Evolutionary conservation across 257 asterid species (phyloP).

Genomic region (Capsicum chinense): DNA sequence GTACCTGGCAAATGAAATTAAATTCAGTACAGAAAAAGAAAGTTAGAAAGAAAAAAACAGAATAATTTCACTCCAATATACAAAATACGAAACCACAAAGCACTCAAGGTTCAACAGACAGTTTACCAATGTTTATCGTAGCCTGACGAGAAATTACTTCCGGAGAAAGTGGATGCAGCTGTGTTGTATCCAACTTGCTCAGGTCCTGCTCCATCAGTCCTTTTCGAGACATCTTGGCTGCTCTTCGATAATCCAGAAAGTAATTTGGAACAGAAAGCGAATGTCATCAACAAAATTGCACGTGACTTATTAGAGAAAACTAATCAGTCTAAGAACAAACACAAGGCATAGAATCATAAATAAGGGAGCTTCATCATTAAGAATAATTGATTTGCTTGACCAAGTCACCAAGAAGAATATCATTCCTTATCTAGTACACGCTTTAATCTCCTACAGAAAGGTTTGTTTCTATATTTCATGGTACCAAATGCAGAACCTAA

Average conservation of each 20-base stretch:
- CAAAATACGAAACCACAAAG: not conserved
- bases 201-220: slow-evolving; percentile 98
- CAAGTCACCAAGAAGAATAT: not conserved
- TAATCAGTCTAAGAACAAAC: slow-evolving; percentile 8
- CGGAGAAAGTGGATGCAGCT: slow-evolving; percentile 90
- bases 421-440: not conserved
- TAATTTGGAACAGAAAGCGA: slow-evolving; percentile 2
- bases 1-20: slow-evolving; percentile 61
- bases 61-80: not conserved
- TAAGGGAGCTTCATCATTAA: not conserved
- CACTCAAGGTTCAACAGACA: not conserved
- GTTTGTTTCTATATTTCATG: not conserved
- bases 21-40: slow-evolving; percentile 20
- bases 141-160: slow-evolving; percentile 99
- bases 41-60: not conserved
- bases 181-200: slow-evolving; percentile 84
- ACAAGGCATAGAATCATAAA: not conserved
- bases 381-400: not conserved
- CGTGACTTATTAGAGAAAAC: not conserved
- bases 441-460: not conserved
- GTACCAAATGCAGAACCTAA: not conserved
- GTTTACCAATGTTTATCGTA: slow-evolving; percentile 84
- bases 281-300: slow-evolving; percentile 12
- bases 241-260: slow-evolving; percentile 20
- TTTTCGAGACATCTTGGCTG: slow-evolving; percentile 74